A percentile compares a stretch with the other conserved stretches of the same genome.
Conservation (phyloP, 441 rosid species). For the Populus trichocarpa region DNA sequence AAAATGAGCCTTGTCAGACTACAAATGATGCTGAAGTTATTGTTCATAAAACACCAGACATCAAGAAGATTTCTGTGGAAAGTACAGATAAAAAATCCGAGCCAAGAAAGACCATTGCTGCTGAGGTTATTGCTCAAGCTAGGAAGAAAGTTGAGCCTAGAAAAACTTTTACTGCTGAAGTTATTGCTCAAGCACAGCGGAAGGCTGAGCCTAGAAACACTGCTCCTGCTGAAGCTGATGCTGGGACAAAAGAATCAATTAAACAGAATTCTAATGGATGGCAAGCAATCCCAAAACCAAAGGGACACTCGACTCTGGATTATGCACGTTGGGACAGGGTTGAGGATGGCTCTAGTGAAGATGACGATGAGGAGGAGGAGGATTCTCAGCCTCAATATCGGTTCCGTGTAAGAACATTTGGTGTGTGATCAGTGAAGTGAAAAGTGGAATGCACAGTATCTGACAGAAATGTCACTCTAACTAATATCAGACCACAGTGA, state of each 20-base stretch:
- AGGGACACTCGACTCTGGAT: constrained; percentile 87
- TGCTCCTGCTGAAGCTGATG: constrained; percentile 22
- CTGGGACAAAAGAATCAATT: constrained; percentile 32
- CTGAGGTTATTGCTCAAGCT: constrained; percentile 31
- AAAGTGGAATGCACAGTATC: neutral
- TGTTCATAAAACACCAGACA: constrained; percentile 29
- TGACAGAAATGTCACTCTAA: neutral
- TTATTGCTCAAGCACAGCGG: constrained; percentile 28
- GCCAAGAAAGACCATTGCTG: constrained; percentile 20
- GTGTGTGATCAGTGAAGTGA: constrained; percentile 76
- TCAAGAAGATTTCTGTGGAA: constrained; percentile 24
- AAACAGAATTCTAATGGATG: constrained; percentile 53
- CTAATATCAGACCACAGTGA: neutral
- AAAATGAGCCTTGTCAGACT: constrained; percentile 18
- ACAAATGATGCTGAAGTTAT: constrained; percentile 25
- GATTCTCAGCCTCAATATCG: constrained; percentile 67
- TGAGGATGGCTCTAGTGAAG: constrained; percentile 74
- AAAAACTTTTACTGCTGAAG: constrained; percentile 23
- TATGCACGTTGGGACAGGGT: constrained; percentile 87
- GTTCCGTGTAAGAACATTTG: constrained; percentile 77
- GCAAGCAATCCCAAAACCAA: constrained; percentile 96
- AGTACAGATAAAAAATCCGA: constrained; percentile 21
- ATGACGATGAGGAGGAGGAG: constrained; percentile 51
- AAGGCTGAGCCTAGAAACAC: constrained; percentile 27
- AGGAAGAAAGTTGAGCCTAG: constrained; percentile 25